Evolutionary conservation across 768 basidiomycete species (phyloP).

Genomic region (Psilocybe subaeruginosa): DNA sequence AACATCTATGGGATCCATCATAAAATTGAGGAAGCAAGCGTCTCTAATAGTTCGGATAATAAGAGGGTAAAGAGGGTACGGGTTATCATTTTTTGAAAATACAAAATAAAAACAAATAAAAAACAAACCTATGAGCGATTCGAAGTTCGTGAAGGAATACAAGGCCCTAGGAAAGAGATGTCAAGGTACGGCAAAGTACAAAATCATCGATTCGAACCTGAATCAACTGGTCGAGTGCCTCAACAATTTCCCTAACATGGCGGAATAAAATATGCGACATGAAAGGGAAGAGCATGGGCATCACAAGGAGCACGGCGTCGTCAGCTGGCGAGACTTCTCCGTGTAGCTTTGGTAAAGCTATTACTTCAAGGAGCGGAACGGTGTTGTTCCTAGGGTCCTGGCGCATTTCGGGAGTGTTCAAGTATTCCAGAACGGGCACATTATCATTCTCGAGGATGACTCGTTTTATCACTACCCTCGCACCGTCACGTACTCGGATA

Average conservation of each 20-base stretch:
- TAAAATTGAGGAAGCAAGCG: conserved; percentile 16
- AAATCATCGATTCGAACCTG: neutral
- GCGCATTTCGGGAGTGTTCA: conserved; percentile 11
- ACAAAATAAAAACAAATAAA: neutral
- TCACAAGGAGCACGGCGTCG: conserved; percentile 18
- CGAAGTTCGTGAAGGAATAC: conserved; percentile 19
- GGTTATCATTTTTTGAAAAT: neutral
- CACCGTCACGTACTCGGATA: conserved; percentile 1
- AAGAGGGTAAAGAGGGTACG: no score
- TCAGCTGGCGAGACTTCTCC: neutral
- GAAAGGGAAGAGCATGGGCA: conserved; percentile 23
- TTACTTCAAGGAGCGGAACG: conserved; percentile 25
- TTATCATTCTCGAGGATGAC: neutral
- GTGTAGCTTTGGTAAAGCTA: conserved; percentile 20
- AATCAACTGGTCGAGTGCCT: conserved; percentile 22
- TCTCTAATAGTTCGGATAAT: conserved; percentile 14
- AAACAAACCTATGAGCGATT: conserved; percentile 21
- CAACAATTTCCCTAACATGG: conserved; percentile 22
- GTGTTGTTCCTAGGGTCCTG: conserved; percentile 24
- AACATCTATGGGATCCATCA: conserved; percentile 22
- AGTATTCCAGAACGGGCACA: conserved; percentile 11
- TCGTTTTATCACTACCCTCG: conserved; percentile 2
- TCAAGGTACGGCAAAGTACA: neutral
- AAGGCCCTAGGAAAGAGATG: conserved; percentile 10
- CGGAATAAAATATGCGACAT: conserved; percentile 18